Conservation (phyloP, 1,284 basidiomycete species). For the Cerrena zonata region DNA sequence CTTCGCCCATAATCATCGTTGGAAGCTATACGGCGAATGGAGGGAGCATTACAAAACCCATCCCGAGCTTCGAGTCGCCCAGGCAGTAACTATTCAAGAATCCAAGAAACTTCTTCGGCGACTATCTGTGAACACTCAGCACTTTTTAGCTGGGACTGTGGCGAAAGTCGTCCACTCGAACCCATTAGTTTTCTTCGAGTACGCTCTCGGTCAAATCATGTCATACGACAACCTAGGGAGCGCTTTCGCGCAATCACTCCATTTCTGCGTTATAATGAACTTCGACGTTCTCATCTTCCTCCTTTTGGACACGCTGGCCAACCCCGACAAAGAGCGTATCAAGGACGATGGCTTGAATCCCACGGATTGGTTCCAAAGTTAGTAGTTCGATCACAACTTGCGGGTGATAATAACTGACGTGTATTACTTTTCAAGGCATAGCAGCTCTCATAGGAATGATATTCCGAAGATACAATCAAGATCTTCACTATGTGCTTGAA, state of each 20-base stretch:
- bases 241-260: constrained; percentile 85
- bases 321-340: constrained; percentile 77
- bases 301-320: constrained; percentile 83
- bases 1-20: constrained; percentile 77
- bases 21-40: constrained; percentile 95
- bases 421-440: constrained; percentile 50
- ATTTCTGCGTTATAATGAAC: constrained; percentile 86
- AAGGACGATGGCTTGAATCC: constrained; percentile 92
- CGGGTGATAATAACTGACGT: constrained; percentile 6
- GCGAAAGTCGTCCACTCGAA: constrained; percentile 93
- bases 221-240: constrained; percentile 92
- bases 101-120: constrained; percentile 78
- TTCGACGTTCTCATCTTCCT: constrained; percentile 91
- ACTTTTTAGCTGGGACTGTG: constrained; percentile 79
- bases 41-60: constrained; percentile 70
- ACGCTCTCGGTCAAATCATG: constrained; percentile 91
- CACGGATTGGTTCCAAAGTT: constrained; percentile 90
- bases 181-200: constrained; percentile 86
- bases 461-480: constrained; percentile 81
- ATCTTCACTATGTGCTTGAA: constrained; percentile 79
- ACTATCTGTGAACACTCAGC: constrained; percentile 76
- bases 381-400: constrained; percentile 31
- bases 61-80: constrained; percentile 67
- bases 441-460: constrained; percentile 91
- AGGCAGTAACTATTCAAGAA: constrained; percentile 69